These are phyloP conservation scores for Guyanaporus albipodus DNA, from an alignment of 768 basidiomycete species.

Conservation along the genomic window DNA sequence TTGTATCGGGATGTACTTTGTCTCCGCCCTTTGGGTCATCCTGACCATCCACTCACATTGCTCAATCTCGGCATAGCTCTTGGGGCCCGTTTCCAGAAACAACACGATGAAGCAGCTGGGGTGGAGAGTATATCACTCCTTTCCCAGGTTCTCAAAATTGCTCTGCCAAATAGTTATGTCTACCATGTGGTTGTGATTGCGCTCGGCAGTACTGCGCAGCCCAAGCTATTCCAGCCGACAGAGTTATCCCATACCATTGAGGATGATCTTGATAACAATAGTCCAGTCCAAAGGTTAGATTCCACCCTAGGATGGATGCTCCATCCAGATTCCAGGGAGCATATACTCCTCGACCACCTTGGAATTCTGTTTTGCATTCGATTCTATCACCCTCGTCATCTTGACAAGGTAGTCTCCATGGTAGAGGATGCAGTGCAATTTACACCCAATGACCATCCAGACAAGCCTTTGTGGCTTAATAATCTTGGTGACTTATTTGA, in stretches of 20 bases:
- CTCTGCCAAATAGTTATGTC: too few species aligned
- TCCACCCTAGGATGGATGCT: background rate
- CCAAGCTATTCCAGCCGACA: background rate
- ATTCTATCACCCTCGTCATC: too few species aligned
- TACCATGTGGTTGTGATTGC: too few species aligned
- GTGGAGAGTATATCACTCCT: constrained; percentile 1
- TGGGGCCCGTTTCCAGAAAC: constrained; percentile 4
- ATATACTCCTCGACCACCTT: background rate
- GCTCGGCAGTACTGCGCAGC: background rate
- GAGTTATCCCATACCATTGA: background rate
- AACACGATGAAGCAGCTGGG: background rate
- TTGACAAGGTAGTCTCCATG: too few species aligned
- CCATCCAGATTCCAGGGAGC: background rate
- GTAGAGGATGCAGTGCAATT: too few species aligned
- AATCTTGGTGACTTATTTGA: too few species aligned
- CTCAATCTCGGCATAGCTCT: constrained; percentile 5
- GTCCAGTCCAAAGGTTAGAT: background rate
- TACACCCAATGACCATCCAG: background rate
- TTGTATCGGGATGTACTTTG: background rate
- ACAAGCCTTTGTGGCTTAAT: background rate
- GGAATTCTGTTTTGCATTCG: background rate
- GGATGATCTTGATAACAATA: too few species aligned
- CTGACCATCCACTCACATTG: background rate
- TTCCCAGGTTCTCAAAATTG: background rate
- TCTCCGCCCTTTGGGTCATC: constrained; percentile 2